phyloP scores from a whole-genome alignment of 2,329 filamentous ascomycete genomes.

The Colletotrichum somersetense region DNA sequence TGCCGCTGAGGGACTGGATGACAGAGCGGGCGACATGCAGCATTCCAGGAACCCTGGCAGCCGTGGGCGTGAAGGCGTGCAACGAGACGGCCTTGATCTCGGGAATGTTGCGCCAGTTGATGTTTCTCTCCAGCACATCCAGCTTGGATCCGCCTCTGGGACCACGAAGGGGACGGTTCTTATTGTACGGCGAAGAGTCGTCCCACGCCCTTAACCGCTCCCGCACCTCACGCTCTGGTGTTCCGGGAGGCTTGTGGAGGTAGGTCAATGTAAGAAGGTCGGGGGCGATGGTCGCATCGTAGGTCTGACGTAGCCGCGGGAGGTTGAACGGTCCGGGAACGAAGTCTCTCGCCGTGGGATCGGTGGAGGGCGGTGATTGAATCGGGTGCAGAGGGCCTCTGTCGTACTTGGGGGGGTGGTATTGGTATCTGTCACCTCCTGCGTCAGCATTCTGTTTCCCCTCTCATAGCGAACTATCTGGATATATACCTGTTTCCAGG shows the following conservation, averaged over 20 bases:
- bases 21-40: constrained; percentile 87
- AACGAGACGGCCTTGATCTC: constrained; percentile 84
- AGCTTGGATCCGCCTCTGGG: constrained; percentile 84
- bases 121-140: constrained; percentile 77
- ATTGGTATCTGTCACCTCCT: constrained; percentile 77
- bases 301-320: constrained; percentile 90
- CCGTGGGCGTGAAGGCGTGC: constrained; percentile 79
- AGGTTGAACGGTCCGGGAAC: constrained; percentile 91
- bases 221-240: constrained; percentile 62
- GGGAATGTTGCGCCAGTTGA: constrained; percentile 88
- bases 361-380: constrained; percentile 87
- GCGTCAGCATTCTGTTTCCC: constrained; percentile 45
- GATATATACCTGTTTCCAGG: constrained; percentile 61
- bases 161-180: constrained; percentile 86
- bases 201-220: constrained; percentile 88
- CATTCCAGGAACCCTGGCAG: constrained; percentile 77
- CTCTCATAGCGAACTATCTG: constrained; percentile 37
- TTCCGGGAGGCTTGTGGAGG: constrained; percentile 85
- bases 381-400: constrained; percentile 94
- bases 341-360: constrained; percentile 89
- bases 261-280: constrained; percentile 93
- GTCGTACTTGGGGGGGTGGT: constrained; percentile 93
- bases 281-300: constrained; percentile 84
- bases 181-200: constrained; percentile 92
- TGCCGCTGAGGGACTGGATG: constrained; percentile 86